Conservation (phyloP, 164 flowering plant species). For the Aristolochia californica region DNA sequence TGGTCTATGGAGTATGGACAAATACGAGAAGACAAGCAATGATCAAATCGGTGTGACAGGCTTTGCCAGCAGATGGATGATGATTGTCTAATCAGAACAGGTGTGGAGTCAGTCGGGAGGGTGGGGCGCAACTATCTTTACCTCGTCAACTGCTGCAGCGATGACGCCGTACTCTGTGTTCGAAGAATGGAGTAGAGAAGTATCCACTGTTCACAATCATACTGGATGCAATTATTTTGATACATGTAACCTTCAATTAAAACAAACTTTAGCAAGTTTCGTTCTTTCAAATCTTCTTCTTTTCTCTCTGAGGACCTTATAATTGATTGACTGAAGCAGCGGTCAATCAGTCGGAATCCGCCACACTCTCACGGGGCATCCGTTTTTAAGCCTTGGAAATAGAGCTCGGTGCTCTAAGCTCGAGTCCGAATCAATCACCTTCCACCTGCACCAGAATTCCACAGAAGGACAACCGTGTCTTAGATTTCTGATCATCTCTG, state of each 20-base stretch:
- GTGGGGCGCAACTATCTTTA: no score
- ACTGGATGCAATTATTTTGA: neutral
- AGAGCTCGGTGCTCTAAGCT: constrained; percentile 35
- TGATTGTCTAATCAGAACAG: no score
- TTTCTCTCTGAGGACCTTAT: no score
- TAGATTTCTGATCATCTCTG: neutral
- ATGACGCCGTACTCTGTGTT: no score
- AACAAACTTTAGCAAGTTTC: neutral
- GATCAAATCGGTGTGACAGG: no score
- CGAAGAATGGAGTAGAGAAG: neutral
- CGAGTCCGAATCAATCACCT: constrained; percentile 33
- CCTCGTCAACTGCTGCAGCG: no score
- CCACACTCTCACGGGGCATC: constrained; percentile 31
- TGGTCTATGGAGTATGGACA: no score
- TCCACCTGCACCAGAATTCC: constrained; percentile 25
- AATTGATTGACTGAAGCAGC: no score
- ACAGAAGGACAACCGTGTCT: no score
- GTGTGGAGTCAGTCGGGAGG: no score
- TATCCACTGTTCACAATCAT: neutral
- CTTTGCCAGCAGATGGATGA: no score
- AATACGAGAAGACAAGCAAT: no score
- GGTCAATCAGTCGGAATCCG: constrained; percentile 5
- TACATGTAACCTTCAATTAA: neutral
- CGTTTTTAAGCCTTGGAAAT: constrained; percentile 33
- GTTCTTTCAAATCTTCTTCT: neutral